A percentile compares a stretch with the other conserved stretches of the same genome.
These are phyloP conservation scores for Lasiodiplodia gonubiensis DNA, from an alignment of 2,329 filamentous ascomycete species.

Conservation along the genomic window DNA sequence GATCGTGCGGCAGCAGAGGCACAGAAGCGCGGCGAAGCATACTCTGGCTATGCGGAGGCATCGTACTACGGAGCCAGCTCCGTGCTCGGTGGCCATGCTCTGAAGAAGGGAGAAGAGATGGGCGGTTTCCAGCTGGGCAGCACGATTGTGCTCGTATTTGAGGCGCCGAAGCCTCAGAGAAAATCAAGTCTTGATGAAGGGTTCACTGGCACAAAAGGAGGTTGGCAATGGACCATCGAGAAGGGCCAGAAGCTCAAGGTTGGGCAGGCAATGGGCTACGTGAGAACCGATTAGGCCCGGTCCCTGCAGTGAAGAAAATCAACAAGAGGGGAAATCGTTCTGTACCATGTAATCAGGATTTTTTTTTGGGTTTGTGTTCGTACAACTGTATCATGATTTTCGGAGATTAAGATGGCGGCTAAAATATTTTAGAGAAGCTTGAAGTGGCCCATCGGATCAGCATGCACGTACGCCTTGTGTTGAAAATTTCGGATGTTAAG, in stretches of 20 bases:
- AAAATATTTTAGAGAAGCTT: background rate
- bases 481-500: background rate
- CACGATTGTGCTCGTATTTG: constrained; percentile 94
- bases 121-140: constrained; percentile 96
- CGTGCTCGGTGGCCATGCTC: constrained; percentile 80
- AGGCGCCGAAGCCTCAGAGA: constrained; percentile 74
- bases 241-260: constrained; percentile 89
- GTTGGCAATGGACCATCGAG: constrained; percentile 85
- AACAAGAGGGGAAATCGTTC: background rate
- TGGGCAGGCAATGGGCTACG: constrained; percentile 81
- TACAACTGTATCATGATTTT: background rate
- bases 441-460: background rate
- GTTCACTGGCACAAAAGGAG: constrained; percentile 62
- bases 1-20: constrained; percentile 85
- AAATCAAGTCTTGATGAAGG: constrained; percentile 59
- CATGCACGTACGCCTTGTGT: background rate
- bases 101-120: constrained; percentile 93
- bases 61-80: constrained; percentile 80
- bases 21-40: constrained; percentile 74
- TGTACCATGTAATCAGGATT: background rate
- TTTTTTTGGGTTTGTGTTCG: background rate
- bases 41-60: constrained; percentile 91
- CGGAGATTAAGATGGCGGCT: background rate
- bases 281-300: constrained; percentile 56
- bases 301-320: background rate